Evolutionary conservation across 257 asterid genomes (phyloP).

Genomic region (Ilex aquifolium): DNA sequence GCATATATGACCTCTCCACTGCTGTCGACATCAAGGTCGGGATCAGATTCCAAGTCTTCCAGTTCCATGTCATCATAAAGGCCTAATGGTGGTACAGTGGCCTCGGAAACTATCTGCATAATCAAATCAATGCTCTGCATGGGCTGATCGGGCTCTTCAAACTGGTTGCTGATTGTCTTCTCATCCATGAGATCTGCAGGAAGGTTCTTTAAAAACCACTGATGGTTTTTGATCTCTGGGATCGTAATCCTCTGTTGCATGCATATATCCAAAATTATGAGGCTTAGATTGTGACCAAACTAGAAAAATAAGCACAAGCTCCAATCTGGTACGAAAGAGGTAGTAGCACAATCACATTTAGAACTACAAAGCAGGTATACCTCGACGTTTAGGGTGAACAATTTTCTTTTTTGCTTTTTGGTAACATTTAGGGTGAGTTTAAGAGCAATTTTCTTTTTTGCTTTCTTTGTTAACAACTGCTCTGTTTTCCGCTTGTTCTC

Average conservation of each 20-base stretch:
- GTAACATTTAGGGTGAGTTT: no score
- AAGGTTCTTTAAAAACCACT: conserved; percentile 83
- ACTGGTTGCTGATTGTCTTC: conserved; percentile 44
- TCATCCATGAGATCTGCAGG: conserved; percentile 90
- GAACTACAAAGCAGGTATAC: background rate
- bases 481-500: no score
- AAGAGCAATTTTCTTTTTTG: no score
- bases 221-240: conserved; percentile 62
- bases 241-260: conserved; percentile 73
- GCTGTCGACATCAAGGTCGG: conserved; percentile 87
- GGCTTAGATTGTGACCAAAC: conserved; percentile 1
- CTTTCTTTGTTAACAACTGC: no score
- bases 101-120: conserved; percentile 90
- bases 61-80: conserved; percentile 64
- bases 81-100: conserved; percentile 87
- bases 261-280: background rate
- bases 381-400: background rate
- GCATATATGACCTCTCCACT: conserved; percentile 92
- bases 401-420: no score
- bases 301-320: background rate
- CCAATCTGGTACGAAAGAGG: background rate
- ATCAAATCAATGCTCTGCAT: conserved; percentile 79
- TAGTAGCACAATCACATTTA: background rate
- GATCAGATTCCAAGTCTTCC: conserved; percentile 84
- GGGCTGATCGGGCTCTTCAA: conserved; percentile 85